phyloP scores from a whole-genome alignment of 768 basidiomycete genomes.

The Trametes cingulata region DNA sequence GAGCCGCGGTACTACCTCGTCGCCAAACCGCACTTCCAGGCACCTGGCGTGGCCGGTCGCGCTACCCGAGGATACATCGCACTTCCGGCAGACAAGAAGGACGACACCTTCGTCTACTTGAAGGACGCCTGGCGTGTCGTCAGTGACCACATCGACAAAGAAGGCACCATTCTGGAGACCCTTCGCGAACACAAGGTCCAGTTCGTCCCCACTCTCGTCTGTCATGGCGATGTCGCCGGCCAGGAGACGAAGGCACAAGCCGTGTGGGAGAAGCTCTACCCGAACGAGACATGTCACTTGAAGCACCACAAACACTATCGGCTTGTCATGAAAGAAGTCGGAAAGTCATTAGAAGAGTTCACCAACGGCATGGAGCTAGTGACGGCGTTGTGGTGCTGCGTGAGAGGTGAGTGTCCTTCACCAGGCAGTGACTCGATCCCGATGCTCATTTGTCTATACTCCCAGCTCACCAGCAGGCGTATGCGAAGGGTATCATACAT shows the following conservation, averaged over 20 bases:
- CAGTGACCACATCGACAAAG: background rate
- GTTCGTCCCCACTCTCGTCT: background rate
- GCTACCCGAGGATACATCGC: conserved; percentile 11
- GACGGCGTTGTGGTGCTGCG: background rate
- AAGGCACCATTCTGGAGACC: background rate
- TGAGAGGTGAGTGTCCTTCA: background rate
- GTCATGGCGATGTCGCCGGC: background rate
- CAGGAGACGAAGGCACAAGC: background rate
- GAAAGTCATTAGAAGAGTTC: background rate
- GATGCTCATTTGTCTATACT: background rate
- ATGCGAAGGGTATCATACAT: background rate
- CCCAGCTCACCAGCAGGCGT: background rate
- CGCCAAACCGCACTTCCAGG: background rate
- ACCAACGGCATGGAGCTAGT: background rate
- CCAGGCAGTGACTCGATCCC: background rate
- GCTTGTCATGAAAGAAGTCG: background rate
- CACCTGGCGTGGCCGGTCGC: background rate
- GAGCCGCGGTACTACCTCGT: background rate
- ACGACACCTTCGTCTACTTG: background rate
- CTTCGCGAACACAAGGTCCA: background rate
- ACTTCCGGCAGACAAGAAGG: background rate
- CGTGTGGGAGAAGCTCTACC: background rate
- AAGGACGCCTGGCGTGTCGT: conserved; percentile 12
- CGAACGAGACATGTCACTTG: background rate
- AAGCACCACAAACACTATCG: conserved; percentile 5